Evolutionary conservation across 2,329 filamentous ascomycete species (phyloP), one percentile per base, ranked within the genome.

Genomic region (Talaromyces sp.): DNA sequence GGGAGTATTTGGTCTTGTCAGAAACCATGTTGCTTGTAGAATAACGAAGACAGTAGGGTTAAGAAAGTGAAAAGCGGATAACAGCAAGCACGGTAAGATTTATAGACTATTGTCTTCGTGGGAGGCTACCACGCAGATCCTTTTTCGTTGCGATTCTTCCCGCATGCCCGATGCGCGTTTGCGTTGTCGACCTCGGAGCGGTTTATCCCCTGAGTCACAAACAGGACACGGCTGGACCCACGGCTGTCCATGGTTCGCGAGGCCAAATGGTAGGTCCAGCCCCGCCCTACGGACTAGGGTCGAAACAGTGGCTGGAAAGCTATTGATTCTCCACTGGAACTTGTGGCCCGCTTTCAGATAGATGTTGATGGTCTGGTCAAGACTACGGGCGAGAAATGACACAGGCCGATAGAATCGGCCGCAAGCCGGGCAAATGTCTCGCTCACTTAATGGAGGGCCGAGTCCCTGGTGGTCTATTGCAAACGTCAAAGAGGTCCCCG

Each of bases 241-340:
- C 3, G 66, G 65, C n/a, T 51, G 27, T 55, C 62, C 60, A 62
- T 68, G 64, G 50, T 64, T 53, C 3, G 53, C 53, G 12, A 56
- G 58, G 40, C 66, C 57, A 64, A 69, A 68, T 12, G 56, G 40
- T 6, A 57, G 42, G 16, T 55, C 8, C 0, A 68, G 56, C 27
- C 58, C 51, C 53, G 68, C 53, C 7, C 34, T 44, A 18, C 52
- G 59, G 16, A 58, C 54, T 42, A 68, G 58, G 2, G 57, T 64
- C 9, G 28, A 55, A 12, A 67, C 18, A 42, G 27, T 65, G 1
- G 56, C 61, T 31, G 59, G 68, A 47, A 69, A 69, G 4, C 65
- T 63, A 12, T 64, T 61, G 30, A 68, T 66, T 31, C 64, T 63
- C 65, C 57, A 69, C 12, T 57, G 44, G 34, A 54, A 57, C 30